These are phyloP conservation scores for Phytopythium sindhum DNA, from an alignment of 352 stramenopile genomes.

Conservation along the genomic window DNA sequence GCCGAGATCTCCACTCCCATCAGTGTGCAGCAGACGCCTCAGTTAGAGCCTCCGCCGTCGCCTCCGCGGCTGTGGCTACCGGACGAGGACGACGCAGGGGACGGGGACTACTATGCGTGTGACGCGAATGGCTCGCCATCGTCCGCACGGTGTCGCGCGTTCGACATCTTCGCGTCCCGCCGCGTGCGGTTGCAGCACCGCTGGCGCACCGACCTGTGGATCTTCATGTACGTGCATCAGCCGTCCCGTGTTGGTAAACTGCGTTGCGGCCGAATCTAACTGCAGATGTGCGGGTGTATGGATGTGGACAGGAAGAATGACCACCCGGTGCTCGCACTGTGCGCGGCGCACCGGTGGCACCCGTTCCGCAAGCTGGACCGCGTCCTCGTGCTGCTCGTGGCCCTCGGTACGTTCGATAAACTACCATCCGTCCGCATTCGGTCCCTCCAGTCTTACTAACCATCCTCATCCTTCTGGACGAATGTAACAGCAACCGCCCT, in stretches of 20 bases:
- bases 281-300: constrained; percentile 6
- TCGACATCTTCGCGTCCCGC: constrained; percentile 46
- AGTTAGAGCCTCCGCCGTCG: constrained; percentile 11
- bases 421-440: constrained; percentile 20
- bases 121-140: constrained; percentile 10
- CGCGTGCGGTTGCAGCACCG: constrained; percentile 41
- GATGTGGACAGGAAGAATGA: constrained; percentile 43
- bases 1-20: constrained; percentile 4
- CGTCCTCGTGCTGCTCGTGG: constrained; percentile 41
- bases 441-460: not conserved
- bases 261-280: constrained; percentile 1
- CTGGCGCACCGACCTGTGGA: constrained; percentile 42
- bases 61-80: constrained; percentile 13
- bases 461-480: not conserved
- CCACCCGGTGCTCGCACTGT: constrained; percentile 43
- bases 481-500: not conserved
- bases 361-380: constrained; percentile 51
- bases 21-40: not conserved
- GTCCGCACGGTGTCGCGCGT: constrained; percentile 13
- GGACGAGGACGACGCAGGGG: constrained; percentile 18
- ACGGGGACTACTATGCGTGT: constrained; percentile 13
- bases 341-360: constrained; percentile 41
- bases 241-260: not conserved
- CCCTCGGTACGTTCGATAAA: constrained; percentile 38
- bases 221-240: constrained; percentile 52